Percentiles rank a stretch among this genome's conserved stretches.
Conservation (phyloP, 2,329 filamentous ascomycete species). For the Microsporum canis region DNA sequence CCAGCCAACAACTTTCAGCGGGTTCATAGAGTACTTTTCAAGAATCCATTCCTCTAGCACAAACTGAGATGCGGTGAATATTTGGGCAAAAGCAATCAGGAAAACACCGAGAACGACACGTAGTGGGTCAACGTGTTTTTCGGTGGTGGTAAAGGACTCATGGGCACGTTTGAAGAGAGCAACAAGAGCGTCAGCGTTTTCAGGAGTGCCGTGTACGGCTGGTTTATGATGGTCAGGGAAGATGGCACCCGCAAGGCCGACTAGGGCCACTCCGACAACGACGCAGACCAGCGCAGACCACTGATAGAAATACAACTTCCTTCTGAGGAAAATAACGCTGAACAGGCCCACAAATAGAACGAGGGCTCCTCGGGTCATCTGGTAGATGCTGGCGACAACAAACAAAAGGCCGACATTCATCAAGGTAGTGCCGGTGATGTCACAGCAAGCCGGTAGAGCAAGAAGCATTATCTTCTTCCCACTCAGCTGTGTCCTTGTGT, state of each 20-base stretch:
- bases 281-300: slow-evolving; percentile 84
- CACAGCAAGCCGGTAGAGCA: slow-evolving; percentile 77
- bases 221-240: slow-evolving; percentile 50
- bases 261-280: slow-evolving; percentile 74
- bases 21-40: slow-evolving; percentile 65
- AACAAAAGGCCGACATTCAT: slow-evolving; percentile 95
- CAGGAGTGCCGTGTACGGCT: slow-evolving; percentile 19
- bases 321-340: slow-evolving; percentile 78
- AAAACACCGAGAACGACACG: slow-evolving; percentile 71
- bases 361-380: slow-evolving; percentile 92
- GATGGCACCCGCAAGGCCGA: slow-evolving; percentile 78
- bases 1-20: slow-evolving; percentile 88
- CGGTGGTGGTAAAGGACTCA: slow-evolving; percentile 32
- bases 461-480: slow-evolving; percentile 65
- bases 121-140: slow-evolving; percentile 46
- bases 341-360: slow-evolving; percentile 94
- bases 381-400: slow-evolving; percentile 91
- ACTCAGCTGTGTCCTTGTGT: slow-evolving; percentile 49
- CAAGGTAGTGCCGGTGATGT: slow-evolving; percentile 87
- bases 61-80: slow-evolving; percentile 95
- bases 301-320: slow-evolving; percentile 73
- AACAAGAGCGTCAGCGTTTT: slow-evolving; percentile 20
- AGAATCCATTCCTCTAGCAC: slow-evolving; percentile 92
- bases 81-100: slow-evolving; percentile 84
- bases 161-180: slow-evolving; percentile 29